A percentile compares a stretch with the other conserved stretches of the same genome.
These are phyloP conservation scores for Lanmaoa pseudosensibilis DNA, from an alignment of 768 basidiomycete genomes.

Conservation along the genomic window DNA sequence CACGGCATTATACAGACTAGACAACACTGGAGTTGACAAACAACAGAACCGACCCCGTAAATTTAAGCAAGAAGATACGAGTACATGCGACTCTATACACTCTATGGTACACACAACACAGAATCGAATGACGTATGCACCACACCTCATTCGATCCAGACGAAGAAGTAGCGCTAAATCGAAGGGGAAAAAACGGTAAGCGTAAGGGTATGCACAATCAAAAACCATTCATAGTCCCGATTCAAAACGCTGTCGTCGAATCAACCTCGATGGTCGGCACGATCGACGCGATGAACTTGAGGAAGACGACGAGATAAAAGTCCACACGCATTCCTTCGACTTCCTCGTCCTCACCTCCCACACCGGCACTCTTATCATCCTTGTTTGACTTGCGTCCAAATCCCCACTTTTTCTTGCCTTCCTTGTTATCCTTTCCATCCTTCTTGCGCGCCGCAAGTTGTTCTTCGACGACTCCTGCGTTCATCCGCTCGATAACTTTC, in stretches of 20 bases:
- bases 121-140: not conserved
- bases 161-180: not conserved
- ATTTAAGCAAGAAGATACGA: constrained; percentile 18
- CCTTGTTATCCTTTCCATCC: constrained; percentile 48
- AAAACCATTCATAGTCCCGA: constrained; percentile 2
- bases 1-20: too few relatives aligned
- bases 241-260: constrained; percentile 75
- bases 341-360: constrained; percentile 44
- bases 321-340: constrained; percentile 96
- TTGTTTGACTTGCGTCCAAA: constrained; percentile 72
- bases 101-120: constrained; percentile 23
- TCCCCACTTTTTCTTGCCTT: constrained; percentile 78
- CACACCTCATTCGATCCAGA: constrained; percentile 4
- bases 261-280: constrained; percentile 99
- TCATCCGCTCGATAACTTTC: constrained; percentile 99
- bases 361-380: constrained; percentile 43
- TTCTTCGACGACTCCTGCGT: constrained; percentile 79
- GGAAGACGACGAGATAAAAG: constrained; percentile 96
- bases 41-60: not conserved
- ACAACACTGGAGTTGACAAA: not conserved
- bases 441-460: constrained; percentile 69
- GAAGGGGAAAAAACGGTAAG: not conserved
- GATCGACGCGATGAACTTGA: constrained; percentile 98
- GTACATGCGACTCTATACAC: constrained; percentile 26
- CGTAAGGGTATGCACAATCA: constrained; percentile 16